phyloP scores from a whole-genome alignment of 805 yeast species.

The Candida koratica region DNA sequence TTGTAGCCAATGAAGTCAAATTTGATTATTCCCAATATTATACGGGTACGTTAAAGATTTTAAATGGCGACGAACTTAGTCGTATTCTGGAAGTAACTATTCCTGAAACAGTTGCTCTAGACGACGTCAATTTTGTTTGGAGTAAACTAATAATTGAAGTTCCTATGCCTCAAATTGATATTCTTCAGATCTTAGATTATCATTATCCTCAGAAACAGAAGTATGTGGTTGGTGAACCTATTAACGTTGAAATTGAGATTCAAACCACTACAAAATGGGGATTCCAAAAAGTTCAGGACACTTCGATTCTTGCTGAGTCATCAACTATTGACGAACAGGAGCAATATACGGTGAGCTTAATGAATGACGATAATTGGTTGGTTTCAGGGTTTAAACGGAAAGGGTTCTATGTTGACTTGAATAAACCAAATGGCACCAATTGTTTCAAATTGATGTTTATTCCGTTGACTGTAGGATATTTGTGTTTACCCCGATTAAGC shows the following conservation, averaged over 20 bases:
- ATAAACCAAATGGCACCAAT: conserved; percentile 5
- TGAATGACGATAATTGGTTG: conserved; percentile 70
- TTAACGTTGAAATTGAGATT: conserved; percentile 43
- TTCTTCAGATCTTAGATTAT: conserved; percentile 56
- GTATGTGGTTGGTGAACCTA: conserved; percentile 61
- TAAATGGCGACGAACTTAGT: conserved; percentile 9
- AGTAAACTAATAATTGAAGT: conserved; percentile 29
- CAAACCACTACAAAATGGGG: conserved; percentile 46
- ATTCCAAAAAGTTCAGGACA: conserved; percentile 11
- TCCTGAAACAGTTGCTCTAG: not conserved
- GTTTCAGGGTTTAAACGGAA: conserved; percentile 67
- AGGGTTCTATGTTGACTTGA: conserved; percentile 37
- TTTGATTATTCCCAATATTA: conserved; percentile 11
- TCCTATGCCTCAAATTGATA: conserved; percentile 56
- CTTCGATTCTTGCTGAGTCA: conserved; percentile 22
- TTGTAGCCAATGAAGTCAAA: conserved; percentile 3
- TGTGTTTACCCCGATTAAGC: conserved; percentile 61
- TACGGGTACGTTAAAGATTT: conserved; percentile 3
- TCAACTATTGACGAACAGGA: conserved; percentile 18
- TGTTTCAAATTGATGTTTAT: conserved; percentile 47
- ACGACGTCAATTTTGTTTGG: not conserved
- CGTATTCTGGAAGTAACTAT: conserved; percentile 1
- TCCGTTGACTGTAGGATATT: conserved; percentile 74
- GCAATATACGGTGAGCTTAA: conserved; percentile 45
- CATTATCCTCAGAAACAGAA: conserved; percentile 37